These are phyloP conservation scores for Aspergillus egyptiacus DNA, from an alignment of 495 filamentous ascomycete species.

Conservation along the genomic window DNA sequence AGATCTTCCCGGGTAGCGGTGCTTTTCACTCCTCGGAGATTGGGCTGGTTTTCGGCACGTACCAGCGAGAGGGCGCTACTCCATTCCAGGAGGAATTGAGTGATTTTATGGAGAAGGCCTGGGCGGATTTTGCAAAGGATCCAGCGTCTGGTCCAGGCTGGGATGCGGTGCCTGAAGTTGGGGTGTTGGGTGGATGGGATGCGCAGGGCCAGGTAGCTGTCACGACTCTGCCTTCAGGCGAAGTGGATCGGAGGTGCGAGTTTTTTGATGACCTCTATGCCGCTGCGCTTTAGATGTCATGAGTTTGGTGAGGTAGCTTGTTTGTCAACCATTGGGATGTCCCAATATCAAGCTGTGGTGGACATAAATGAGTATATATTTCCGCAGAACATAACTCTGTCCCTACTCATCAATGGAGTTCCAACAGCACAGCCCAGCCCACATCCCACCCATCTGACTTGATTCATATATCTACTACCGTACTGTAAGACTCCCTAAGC, in stretches of 20 bases:
- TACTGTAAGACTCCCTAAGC: too few relatives aligned
- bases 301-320: too few relatives aligned
- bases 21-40: constrained; percentile 29
- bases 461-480: too few relatives aligned
- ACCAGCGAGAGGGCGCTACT: constrained; percentile 15
- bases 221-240: not conserved
- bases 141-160: constrained; percentile 23
- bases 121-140: constrained; percentile 30
- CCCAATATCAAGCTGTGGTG: too few relatives aligned
- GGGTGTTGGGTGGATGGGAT: constrained; percentile 8
- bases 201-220: not conserved
- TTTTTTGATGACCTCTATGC: not conserved
- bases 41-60: constrained; percentile 28
- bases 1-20: constrained; percentile 12
- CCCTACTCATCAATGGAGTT: too few relatives aligned
- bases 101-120: constrained; percentile 23
- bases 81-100: constrained; percentile 19
- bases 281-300: not conserved
- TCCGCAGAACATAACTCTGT: too few relatives aligned
- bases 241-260: not conserved
- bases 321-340: too few relatives aligned
- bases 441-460: too few relatives aligned
- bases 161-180: constrained; percentile 11
- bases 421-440: too few relatives aligned
- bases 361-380: too few relatives aligned